These are phyloP conservation scores for Schoenoplectus triqueter DNA, from an alignment of 202 grass and related monocot genomes.

Conservation along the genomic window DNA sequence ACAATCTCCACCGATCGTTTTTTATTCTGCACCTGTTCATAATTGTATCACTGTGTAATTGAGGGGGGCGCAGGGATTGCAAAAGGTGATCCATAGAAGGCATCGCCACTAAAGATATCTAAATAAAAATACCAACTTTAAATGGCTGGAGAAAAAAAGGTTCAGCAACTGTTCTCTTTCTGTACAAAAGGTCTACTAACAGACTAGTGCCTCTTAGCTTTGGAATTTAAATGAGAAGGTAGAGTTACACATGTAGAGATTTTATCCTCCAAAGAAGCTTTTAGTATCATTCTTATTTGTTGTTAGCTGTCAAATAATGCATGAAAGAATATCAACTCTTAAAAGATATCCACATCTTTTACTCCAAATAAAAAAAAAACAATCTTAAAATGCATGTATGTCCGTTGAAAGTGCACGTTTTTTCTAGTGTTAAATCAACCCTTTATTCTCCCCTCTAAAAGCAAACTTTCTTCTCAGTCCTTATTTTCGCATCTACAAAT, in stretches of 20 bases:
- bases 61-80: neutral
- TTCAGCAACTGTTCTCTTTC: conserved; percentile 27
- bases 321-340: neutral
- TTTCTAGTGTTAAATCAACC: neutral
- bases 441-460: conserved; percentile 23
- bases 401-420: neutral
- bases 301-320: neutral
- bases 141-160: conserved; percentile 8
- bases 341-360: neutral
- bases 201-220: conserved; percentile 14
- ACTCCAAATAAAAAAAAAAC: neutral
- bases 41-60: conserved; percentile 29
- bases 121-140: conserved; percentile 36
- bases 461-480: neutral
- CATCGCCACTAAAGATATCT: conserved; percentile 34
- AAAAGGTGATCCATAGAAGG: conserved; percentile 4
- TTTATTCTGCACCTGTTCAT: neutral
- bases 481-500: neutral
- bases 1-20: too few relatives aligned
- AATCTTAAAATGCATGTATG: neutral
- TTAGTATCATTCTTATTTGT: conserved; percentile 11
- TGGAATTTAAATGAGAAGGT: conserved; percentile 7
- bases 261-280: conserved; percentile 17
- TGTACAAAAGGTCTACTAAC: neutral
- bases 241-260: neutral